phyloP scores from a whole-genome alignment of 208 protist species.

The Crithidia bombi region DNA sequence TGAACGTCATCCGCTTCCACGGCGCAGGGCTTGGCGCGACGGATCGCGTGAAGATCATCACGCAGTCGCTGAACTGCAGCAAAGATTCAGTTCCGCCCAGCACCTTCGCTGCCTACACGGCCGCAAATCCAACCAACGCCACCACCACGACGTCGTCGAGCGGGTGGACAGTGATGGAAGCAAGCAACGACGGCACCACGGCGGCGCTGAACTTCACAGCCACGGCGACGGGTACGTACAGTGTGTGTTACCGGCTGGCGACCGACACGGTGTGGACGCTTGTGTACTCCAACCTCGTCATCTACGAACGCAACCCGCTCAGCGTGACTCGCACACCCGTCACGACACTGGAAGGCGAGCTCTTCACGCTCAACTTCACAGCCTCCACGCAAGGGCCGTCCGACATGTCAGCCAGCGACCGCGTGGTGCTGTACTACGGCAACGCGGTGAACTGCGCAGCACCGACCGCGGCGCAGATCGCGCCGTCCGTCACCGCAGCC shows the following conservation, averaged over 20 bases:
- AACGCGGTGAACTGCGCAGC: conserved; percentile 51
- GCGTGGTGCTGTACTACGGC: conserved; percentile 69
- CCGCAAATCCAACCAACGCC: conserved; percentile 21
- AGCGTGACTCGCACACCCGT: conserved; percentile 56
- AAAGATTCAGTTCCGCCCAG: conserved; percentile 58
- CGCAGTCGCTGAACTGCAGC: conserved; percentile 62
- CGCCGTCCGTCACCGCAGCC: conserved; percentile 45
- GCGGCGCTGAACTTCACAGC: conserved; percentile 70
- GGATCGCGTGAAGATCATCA: conserved; percentile 83
- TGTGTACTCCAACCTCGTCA: conserved; percentile 78
- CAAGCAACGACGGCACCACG: conserved; percentile 40
- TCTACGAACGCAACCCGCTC: conserved; percentile 61
- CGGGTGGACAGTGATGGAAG: conserved; percentile 60
- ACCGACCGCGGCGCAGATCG: conserved; percentile 29
- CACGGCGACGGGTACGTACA: conserved; percentile 56
- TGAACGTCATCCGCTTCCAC: conserved; percentile 65
- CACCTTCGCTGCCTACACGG: conserved; percentile 53
- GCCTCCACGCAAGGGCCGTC: conserved; percentile 21
- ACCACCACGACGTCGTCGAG: conserved; percentile 19
- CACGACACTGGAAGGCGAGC: conserved; percentile 69
- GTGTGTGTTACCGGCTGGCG: conserved; percentile 85
- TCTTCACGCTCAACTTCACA: conserved; percentile 86
- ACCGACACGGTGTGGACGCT: conserved; percentile 87
- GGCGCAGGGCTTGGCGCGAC: conserved; percentile 53
- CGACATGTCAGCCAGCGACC: conserved; percentile 45